A percentile compares a stretch with the other conserved stretches of the same genome.
phyloP scores from a whole-genome alignment of 495 filamentous ascomycete species.

The Aspergillus incahuasiensis region DNA sequence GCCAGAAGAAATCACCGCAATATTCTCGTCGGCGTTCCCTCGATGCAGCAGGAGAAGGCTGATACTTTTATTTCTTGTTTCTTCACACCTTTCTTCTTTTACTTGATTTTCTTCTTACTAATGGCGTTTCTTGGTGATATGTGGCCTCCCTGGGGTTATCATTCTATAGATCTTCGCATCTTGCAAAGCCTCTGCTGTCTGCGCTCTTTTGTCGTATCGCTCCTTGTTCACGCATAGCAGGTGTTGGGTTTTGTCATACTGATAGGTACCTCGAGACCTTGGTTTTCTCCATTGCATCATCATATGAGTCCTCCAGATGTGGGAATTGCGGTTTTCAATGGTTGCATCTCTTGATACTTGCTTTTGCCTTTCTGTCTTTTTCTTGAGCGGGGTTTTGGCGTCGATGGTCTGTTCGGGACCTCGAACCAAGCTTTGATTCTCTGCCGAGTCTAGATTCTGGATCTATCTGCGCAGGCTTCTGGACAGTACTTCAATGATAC shows the following conservation, averaged over 20 bases:
- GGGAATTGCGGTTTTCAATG: slow-evolving; percentile 1
- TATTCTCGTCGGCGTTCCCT: slow-evolving; percentile 30
- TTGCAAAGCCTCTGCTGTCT: slow-evolving; percentile 9
- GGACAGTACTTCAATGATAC: slow-evolving; percentile 30
- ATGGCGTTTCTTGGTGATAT: not conserved
- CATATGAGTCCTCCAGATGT: not conserved
- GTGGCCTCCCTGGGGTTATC: not conserved
- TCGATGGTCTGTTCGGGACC: not conserved
- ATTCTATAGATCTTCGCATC: slow-evolving; percentile 6
- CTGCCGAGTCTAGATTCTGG: slow-evolving; percentile 5
- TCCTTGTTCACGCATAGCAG: slow-evolving; percentile 16
- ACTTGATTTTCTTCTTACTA: slow-evolving; percentile 1
- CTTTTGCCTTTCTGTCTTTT: slow-evolving; percentile 7
- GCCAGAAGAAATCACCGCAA: slow-evolving; percentile 22
- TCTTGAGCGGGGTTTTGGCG: not conserved
- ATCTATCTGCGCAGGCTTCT: slow-evolving; percentile 5
- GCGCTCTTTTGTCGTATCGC: not conserved
- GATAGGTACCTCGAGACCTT: not conserved
- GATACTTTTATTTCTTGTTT: not conserved
- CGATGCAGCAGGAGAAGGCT: slow-evolving; percentile 25
- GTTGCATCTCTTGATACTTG: slow-evolving; percentile 1
- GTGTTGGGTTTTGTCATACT: slow-evolving; percentile 17
- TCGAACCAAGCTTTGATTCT: slow-evolving; percentile 2
- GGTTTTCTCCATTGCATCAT: slow-evolving; percentile 2
- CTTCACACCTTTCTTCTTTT: not conserved